Conservation (phyloP, 2,329 filamentous ascomycete genomes). For the Chaetoscypha palmicola region DNA sequence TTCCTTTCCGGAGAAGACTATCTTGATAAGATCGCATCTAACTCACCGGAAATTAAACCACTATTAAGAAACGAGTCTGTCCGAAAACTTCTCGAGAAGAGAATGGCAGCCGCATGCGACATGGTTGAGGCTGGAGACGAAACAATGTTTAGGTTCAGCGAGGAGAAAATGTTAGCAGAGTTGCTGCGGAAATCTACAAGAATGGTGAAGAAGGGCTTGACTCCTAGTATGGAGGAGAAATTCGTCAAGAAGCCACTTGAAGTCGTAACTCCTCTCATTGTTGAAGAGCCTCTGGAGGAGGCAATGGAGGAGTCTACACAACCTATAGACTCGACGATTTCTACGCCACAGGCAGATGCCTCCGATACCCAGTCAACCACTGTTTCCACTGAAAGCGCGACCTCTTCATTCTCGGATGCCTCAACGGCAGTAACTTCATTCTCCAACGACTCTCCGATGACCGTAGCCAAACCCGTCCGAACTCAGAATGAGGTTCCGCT, state of each 20-base stretch:
- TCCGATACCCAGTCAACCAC: slow-evolving; percentile 29
- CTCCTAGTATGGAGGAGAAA: slow-evolving; percentile 74
- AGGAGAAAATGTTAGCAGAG: slow-evolving; percentile 59
- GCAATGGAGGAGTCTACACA: slow-evolving; percentile 22
- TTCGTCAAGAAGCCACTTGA: slow-evolving; percentile 74
- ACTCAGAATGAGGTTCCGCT: slow-evolving; percentile 21
- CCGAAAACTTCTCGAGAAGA: slow-evolving; percentile 49
- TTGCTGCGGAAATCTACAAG: slow-evolving; percentile 64
- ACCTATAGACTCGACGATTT: slow-evolving; percentile 25
- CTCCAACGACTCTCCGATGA: slow-evolving; percentile 20
- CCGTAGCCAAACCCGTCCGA: slow-evolving; percentile 8
- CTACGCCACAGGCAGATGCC: slow-evolving; percentile 27
- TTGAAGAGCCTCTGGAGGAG: slow-evolving; percentile 44
- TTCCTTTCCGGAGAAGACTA: slow-evolving; percentile 68
- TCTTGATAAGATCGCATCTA: slow-evolving; percentile 52
- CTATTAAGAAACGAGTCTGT: slow-evolving; percentile 43
- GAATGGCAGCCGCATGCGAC: slow-evolving; percentile 70
- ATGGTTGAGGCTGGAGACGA: slow-evolving; percentile 77
- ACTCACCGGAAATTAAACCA: slow-evolving; percentile 50
- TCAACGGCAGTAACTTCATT: slow-evolving; percentile 34
- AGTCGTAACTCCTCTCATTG: slow-evolving; percentile 64
- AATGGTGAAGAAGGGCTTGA: slow-evolving; percentile 60
- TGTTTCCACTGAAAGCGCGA: slow-evolving; percentile 29
- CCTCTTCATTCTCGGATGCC: slow-evolving; percentile 33
- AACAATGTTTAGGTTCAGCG: slow-evolving; percentile 73